A percentile compares a stretch with the other conserved stretches of the same genome.
phyloP scores from a whole-genome alignment of 805 yeast genomes.

The Pachysolen tannophilus region DNA sequence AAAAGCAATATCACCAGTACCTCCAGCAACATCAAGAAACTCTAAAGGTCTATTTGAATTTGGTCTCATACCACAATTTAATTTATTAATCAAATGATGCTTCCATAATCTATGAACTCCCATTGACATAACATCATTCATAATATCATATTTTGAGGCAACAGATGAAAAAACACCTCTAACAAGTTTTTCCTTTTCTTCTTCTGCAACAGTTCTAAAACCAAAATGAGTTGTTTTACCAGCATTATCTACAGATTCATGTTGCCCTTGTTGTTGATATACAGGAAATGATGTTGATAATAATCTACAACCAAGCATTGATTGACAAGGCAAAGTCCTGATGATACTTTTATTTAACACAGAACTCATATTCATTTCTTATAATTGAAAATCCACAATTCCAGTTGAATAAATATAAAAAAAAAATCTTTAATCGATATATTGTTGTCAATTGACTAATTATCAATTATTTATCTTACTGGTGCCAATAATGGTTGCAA shows the following conservation, averaged over 20 bases:
- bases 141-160: conserved; percentile 87
- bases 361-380: too few relatives aligned
- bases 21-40: conserved; percentile 96
- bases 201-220: conserved; percentile 68
- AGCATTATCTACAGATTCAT: background rate
- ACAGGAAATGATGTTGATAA: too few relatives aligned
- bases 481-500: too few relatives aligned
- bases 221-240: conserved; percentile 85
- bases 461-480: too few relatives aligned
- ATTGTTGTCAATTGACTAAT: too few relatives aligned
- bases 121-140: conserved; percentile 97
- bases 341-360: too few relatives aligned
- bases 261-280: background rate
- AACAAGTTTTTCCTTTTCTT: conserved; percentile 76
- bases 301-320: too few relatives aligned
- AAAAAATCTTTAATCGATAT: too few relatives aligned
- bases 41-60: conserved; percentile 68
- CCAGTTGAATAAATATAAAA: too few relatives aligned
- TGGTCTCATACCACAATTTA: conserved; percentile 92
- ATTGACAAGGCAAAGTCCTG: too few relatives aligned
- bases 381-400: too few relatives aligned
- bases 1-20: conserved; percentile 97
- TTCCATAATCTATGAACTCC: conserved; percentile 97
- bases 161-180: conserved; percentile 90
- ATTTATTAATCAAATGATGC: conserved; percentile 73